Base-by-base conservation (phyloP, 257 asterid genomes). In the Solanum tacnaense region DNA sequence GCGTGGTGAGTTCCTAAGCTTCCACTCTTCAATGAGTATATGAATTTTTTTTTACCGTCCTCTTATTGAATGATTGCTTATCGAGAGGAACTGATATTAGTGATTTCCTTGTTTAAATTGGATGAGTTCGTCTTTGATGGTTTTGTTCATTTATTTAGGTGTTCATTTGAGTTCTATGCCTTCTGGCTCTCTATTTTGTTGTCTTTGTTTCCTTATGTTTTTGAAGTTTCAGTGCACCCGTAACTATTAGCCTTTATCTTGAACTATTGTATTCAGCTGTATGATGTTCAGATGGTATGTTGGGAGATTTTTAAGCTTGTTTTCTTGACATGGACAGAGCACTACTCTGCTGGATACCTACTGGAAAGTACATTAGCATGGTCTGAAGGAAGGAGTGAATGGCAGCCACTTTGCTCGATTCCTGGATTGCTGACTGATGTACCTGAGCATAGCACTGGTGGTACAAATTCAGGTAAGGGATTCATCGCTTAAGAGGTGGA, bases 371-470 rank as follows among this genome's bases (percentile, higher is more conserved):
- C 99, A 20, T 94, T 94, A 88, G 93, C 94, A 71, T 97, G 99
- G 99, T 90, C 93, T n/a, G 94, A 95, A 90, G 99, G 99, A 82
- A 93, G 94, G 70, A 90, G 58, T 35, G 96, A 96, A 20, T 96
- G 99, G 99, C 95, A 93, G 90, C 98, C 95, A 1, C 88, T 97
- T 6, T 91, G 93, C 15, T 88, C 93, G 4, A 88, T 96, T 87
- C 94, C 94, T 71, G 98, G 94, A 29, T 56, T 92, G 85, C 74
- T 90, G 74, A 78, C 90, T 46, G 91, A 85, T 88, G 88, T 86
- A 44, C 89, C 92, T 70, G 89, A 87, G 46, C 90, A 91, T 84
- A 91, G 85, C 90, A 90, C 74, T 74, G 86, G 46, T 46, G 44
- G 27, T 87, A 91, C 87, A 16, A 86, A 82, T 92, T 90, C 93